Conservation (phyloP, 257 asterid species). For the Knoxia roxburghii region DNA sequence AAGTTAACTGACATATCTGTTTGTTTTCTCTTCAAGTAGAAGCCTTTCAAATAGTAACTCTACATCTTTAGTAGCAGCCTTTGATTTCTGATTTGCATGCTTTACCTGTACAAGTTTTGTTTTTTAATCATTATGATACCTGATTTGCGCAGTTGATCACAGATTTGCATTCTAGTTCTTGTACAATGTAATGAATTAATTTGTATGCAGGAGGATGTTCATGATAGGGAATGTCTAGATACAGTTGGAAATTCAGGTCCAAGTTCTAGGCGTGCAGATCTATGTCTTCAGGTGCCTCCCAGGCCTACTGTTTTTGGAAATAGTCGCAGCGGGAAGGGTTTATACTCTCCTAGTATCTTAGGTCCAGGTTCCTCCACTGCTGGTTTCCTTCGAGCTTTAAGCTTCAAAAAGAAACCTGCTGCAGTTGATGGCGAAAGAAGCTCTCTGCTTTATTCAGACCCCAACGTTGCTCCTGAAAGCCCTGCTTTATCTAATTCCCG, state of each 20-base stretch:
- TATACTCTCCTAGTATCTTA: conserved; percentile 31
- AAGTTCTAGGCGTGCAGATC: conserved; percentile 35
- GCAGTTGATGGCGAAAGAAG: conserved; percentile 54
- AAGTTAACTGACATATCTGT: neutral
- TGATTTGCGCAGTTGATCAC: neutral
- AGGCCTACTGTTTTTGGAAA: conserved; percentile 33
- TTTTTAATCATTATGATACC: neutral
- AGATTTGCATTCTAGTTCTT: neutral
- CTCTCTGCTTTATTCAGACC: conserved; percentile 53
- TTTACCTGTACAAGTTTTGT: too few relatives aligned
- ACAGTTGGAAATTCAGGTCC: conserved; percentile 26
- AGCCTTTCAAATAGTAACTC: neutral
- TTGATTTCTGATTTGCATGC: neutral
- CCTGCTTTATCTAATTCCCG: conserved; percentile 39
- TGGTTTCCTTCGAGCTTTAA: conserved; percentile 57
- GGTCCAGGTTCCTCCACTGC: conserved; percentile 38
- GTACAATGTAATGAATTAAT: neutral
- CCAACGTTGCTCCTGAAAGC: conserved; percentile 45
- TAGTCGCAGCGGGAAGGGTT: conserved; percentile 38
- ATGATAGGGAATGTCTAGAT: conserved; percentile 20
- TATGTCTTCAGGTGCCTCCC: conserved; percentile 76
- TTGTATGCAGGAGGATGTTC: conserved; percentile 39
- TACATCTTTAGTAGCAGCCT: neutral
- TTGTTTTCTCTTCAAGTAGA: neutral
- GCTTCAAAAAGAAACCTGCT: conserved; percentile 50